Evolutionary conservation across 306 rosid genomes (phyloP).

Genomic region (Dryas drummondii): DNA sequence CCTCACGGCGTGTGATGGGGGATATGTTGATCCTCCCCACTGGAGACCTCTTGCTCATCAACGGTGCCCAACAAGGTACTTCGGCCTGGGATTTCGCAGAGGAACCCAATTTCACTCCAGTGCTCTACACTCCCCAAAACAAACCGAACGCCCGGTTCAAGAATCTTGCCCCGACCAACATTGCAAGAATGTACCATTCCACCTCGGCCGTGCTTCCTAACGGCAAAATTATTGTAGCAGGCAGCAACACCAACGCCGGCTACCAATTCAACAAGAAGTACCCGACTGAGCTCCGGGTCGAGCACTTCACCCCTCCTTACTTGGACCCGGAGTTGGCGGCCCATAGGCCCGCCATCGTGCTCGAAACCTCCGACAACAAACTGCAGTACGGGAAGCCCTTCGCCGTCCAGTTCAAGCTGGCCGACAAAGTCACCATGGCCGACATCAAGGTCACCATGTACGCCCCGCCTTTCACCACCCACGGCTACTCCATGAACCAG

Average conservation of each 20-base stretch:
- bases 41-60: slow-evolving; percentile 65
- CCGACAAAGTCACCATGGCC: not conserved
- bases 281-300: slow-evolving; percentile 74
- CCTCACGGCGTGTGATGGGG: slow-evolving; percentile 72
- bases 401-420: slow-evolving; percentile 24
- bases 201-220: slow-evolving; percentile 60
- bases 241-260: slow-evolving; percentile 76
- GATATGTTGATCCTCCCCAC: slow-evolving; percentile 65
- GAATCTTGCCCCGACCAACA: slow-evolving; percentile 20
- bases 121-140: slow-evolving; percentile 45
- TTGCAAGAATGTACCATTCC: slow-evolving; percentile 91
- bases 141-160: slow-evolving; percentile 33
- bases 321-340: slow-evolving; percentile 26
- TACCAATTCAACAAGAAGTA: slow-evolving; percentile 41
- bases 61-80: slow-evolving; percentile 71
- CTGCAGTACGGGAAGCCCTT: slow-evolving; percentile 30
- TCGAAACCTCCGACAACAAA: not conserved
- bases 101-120: slow-evolving; percentile 50
- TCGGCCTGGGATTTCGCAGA: slow-evolving; percentile 84
- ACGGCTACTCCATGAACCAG: slow-evolving; percentile 77
- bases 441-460: slow-evolving; percentile 58
- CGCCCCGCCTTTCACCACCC: slow-evolving; percentile 88
- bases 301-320: slow-evolving; percentile 76
- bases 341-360: slow-evolving; percentile 36
- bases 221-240: slow-evolving; percentile 67